Base-by-base conservation (phyloP, 176 grass and related monocot species). In the Carex scoparia region DNA sequence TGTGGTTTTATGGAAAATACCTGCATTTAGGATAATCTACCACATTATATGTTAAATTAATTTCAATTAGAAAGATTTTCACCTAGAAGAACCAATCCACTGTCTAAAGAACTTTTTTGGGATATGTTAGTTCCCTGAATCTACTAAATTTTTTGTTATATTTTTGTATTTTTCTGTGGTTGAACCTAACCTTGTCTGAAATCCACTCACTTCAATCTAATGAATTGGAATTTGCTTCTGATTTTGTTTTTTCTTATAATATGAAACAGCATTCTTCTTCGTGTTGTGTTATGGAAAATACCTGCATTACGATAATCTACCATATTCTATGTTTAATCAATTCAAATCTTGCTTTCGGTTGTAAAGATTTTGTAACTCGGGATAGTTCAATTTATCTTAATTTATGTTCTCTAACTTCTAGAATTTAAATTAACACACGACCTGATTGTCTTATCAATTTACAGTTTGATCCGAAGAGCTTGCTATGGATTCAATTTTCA, bases 401-500 rank as follows among this genome's bases (percentile, higher is more conserved):
- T 10, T 71, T 10, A 4, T 71, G 68, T 44, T 44, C 7, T 19
- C 38, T 71, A 18, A 16, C 16, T 70, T 18, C 10, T 40, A 10
- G 13, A 31, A 69, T 69, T 10, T 71, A 3, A n/a, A 44, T 15
- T 37, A 69, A 8, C 65, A 40, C 14, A 16, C 5, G 16, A 7
- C 7, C 66, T 69, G 2, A 13, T 81, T 23, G n/a, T 82, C 4
- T 65, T 74, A 75, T 14, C 38, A 78, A 10, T 53, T 73, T 86
- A n/a, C 88, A 94, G 90, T 85, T 87, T 51, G 9, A 84, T 38
- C 80, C 10, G 4, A 49, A n/a, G 48, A 4, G 46, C 3, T 67
- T 85, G 49, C n/a, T 35, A 99, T 99, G 96, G 91, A 99, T 84
- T 64, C 89, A 65, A 48, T 88, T 44, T 90, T 87, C 35, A 81